Evolutionary conservation across 2,329 filamentous ascomycete genomes (phyloP), one percentile per base, ranked within the genome.

Genomic region (Trichoderma semiorbis): DNA sequence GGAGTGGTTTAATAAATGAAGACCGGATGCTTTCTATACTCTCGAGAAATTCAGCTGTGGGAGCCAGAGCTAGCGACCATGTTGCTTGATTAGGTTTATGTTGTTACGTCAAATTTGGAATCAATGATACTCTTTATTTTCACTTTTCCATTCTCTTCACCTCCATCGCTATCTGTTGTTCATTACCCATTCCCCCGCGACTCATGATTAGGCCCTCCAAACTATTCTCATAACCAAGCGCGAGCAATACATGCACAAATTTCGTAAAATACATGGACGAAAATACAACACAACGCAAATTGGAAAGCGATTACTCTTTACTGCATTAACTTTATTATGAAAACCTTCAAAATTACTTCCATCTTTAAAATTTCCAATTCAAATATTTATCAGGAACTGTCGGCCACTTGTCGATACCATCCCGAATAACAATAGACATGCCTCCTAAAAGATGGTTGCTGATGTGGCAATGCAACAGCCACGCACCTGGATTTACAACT

Each of bases 401-500:
- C 0, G 84, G 84, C 82, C 83, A 84, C 0, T 76, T 75, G 65
- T 86, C 84, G 0, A 85, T 69, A 0, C 83, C 85, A 62, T 87
- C 85, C 72, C 84, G 82, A 47, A 89, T 83, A 1, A 85, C 83
- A 78, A 88, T 78, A 32, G 81, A 81, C 87, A 89, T 90, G 2
- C 88, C 88, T 3, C 87, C 87, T 32, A 81, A 78, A 71, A 88
- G 78, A 73, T 89, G 88, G 32, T 83, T 84, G 75, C 84, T 81
- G 36, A 89, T 85, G 76, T 89, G 87, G 73, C 87, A 89, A 74
- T 89, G 87, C 5, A 89, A 75, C 30, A 89, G 74, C 83, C 85
- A 89, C 0, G 86, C 81, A 0, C 87, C 87, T 3, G 87, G 86
- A 72, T 87, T 86, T 24, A 79, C 80, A 36, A 84, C 85, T 21